These are phyloP conservation scores for Phaseolus lunatus DNA, from an alignment of 306 rosid species.

Conservation along the genomic window DNA sequence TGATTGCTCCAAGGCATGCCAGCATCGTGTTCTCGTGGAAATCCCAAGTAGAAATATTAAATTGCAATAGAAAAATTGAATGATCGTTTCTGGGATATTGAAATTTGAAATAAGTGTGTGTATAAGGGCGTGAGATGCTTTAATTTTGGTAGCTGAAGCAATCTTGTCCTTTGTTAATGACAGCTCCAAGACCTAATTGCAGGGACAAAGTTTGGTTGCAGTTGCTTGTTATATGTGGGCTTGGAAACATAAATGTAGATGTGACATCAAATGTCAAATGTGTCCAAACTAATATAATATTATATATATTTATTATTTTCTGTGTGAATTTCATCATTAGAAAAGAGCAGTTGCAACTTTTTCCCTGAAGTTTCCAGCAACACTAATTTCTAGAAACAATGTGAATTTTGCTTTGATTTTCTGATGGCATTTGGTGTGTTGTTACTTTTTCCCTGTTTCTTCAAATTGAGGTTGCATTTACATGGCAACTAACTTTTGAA, in stretches of 20 bases:
- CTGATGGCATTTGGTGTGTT: slow-evolving; percentile 34
- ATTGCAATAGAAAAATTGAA: slow-evolving; percentile 22
- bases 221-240: slow-evolving; percentile 53
- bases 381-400: slow-evolving; percentile 23
- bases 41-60: slow-evolving; percentile 43
- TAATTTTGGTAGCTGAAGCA: slow-evolving; percentile 38
- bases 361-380: slow-evolving; percentile 22
- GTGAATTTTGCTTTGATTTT: slow-evolving; percentile 39
- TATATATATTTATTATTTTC: slow-evolving; percentile 1
- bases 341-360: slow-evolving; percentile 40
- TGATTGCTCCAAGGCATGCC: slow-evolving; percentile 43
- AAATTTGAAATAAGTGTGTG: slow-evolving; percentile 24
- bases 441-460: slow-evolving; percentile 7
- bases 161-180: slow-evolving; percentile 47
- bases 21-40: slow-evolving; percentile 40
- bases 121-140: slow-evolving; percentile 35
- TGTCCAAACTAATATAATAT: slow-evolving; percentile 30
- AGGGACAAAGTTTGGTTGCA: slow-evolving; percentile 55
- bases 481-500: slow-evolving; percentile 60
- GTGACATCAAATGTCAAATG: slow-evolving; percentile 43
- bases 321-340: slow-evolving; percentile 45
- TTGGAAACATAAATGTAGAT: slow-evolving; percentile 43
- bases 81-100: slow-evolving; percentile 29
- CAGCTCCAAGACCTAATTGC: slow-evolving; percentile 52
- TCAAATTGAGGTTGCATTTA: slow-evolving; percentile 46